Evolutionary conservation across 2,329 filamentous ascomycete species (phyloP), one percentile per base, ranked within the genome.

Genomic region (Biscogniauxia sp.): DNA sequence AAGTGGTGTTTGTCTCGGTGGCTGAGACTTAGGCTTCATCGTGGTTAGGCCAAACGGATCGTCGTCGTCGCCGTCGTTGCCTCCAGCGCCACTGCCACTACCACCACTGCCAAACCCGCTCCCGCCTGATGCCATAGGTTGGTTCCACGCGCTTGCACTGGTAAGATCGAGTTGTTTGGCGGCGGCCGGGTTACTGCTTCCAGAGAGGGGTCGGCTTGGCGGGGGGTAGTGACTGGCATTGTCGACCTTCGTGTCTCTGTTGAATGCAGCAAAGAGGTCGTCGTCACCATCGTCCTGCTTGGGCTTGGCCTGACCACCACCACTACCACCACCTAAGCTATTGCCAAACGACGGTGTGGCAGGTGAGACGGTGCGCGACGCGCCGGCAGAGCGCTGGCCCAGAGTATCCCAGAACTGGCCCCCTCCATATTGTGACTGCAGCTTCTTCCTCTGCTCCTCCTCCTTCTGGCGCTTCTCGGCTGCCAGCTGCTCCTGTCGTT

Each of bases 21-120:
- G 72, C 66, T 20, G 73, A 28, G 69, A 52, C 67, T 78, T 76
- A 71, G 74, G 76, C 64, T 85, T 84, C 69, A 92, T 73, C 65
- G 89, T 80, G 61, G 82, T 88, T 41, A 97, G 78, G 0, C 92
- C 94, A 73, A 98, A 97, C 1, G 93, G 92, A 71, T 97, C 92
- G 68, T 97, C 92, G 68, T 97, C 91, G 60, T 94, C 89, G 28
- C 84, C 80, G 13, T 89, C 80, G 61, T 82, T 88, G 23, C 23
- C 23, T 23, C 23, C 23, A 37, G 97, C 78, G 0, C 92, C 93
- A 73, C 97, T 97, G 1, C 92, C 92, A 71, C 97, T 92, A 68
- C 97, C 92, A 68, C 97, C 91, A 59, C 94, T 88, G 28, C 84
- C 77, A 63, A 87, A 77, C 0, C 68, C 73, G 11, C 70, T 72